A percentile compares a stretch with the other conserved stretches of the same genome.
phyloP scores from a whole-genome alignment of 148 eudicot species.

The Chenopodium quinoa region DNA sequence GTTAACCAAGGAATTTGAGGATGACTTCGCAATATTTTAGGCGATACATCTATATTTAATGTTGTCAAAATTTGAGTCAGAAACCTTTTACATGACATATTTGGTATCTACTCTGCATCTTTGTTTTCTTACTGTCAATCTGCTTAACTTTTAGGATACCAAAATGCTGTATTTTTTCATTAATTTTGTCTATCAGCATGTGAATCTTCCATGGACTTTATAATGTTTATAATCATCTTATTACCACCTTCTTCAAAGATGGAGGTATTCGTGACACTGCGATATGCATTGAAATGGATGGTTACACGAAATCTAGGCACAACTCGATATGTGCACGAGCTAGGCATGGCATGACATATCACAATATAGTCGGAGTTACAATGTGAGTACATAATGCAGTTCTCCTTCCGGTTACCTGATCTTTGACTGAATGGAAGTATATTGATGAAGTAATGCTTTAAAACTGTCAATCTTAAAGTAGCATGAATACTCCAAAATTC shows the following conservation, averaged over 20 bases:
- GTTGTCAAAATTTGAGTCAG: not conserved
- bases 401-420: not conserved
- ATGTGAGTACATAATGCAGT: not conserved
- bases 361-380: too few relatives aligned
- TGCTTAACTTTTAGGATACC: not conserved
- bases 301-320: too few relatives aligned
- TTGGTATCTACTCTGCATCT: not conserved
- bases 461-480: too few relatives aligned
- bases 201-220: not conserved
- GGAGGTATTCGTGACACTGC: too few relatives aligned
- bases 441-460: not conserved
- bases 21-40: not conserved
- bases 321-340: not conserved
- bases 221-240: too few relatives aligned
- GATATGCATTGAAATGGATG: too few relatives aligned
- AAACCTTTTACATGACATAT: not conserved
- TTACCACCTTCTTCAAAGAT: not conserved
- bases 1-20: not conserved
- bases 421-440: not conserved
- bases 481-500: too few relatives aligned
- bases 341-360: not conserved
- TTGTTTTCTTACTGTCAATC: not conserved
- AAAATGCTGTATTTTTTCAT: too few relatives aligned
- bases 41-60: too few relatives aligned
- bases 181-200: not conserved